Evolutionary conservation across 345 rosid genomes (phyloP).

Genomic region (Eucalyptus pumila): DNA sequence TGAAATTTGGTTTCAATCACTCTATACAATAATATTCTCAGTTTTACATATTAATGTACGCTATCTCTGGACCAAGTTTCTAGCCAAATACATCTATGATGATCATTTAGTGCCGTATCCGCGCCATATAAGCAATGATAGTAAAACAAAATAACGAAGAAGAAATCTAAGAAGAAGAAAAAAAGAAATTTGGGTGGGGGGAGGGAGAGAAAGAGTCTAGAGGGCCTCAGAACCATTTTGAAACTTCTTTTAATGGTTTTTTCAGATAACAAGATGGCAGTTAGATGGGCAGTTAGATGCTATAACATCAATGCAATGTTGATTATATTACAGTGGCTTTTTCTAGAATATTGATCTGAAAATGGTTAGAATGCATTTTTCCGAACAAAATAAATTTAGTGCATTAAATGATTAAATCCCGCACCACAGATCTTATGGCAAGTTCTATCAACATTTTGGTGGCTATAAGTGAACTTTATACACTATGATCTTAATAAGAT

Average conservation of each 20-base stretch:
- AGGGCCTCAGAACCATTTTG: neutral
- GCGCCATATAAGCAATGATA: neutral
- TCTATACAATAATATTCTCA: neutral
- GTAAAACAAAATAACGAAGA: neutral
- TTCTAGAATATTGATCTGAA: neutral
- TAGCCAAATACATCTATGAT: neutral
- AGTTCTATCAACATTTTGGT: neutral
- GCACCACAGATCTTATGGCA: neutral
- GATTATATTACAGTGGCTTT: neutral
- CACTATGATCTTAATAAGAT: neutral
- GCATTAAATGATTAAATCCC: neutral
- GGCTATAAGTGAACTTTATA: neutral
- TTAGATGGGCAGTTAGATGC: neutral
- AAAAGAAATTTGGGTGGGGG: fast-evolving
- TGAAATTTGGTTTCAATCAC: neutral
- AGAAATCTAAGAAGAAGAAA: neutral
- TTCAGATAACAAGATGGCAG: neutral
- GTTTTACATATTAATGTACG: neutral
- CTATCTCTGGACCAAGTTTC: neutral
- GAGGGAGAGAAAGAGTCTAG: neutral
- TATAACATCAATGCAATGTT: neutral
- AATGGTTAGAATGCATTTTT: neutral
- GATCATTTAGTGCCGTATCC: neutral
- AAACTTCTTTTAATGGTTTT: neutral
- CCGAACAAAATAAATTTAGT: neutral